Percentiles rank a stretch among this genome's conserved stretches.
Conservation (phyloP, 1,284 basidiomycete genomes). For the Sparassis latifolia region DNA sequence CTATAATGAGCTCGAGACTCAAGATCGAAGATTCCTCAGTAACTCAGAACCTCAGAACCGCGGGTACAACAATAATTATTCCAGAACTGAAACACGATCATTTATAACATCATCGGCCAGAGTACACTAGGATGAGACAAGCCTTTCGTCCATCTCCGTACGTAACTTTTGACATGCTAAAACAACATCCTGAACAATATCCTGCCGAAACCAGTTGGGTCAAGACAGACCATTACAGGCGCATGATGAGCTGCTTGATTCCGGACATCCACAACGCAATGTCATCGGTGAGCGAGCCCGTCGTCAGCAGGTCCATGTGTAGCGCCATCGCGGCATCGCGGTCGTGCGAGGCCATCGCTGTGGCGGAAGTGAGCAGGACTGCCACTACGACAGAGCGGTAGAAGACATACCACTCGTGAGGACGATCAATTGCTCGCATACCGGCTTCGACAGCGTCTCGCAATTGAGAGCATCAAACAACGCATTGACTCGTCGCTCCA, state of each 20-base stretch:
- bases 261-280: conserved; percentile 86
- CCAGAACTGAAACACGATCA: too few species aligned
- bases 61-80: too few species aligned
- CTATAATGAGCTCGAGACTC: too few species aligned
- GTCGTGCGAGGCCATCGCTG: conserved; percentile 73
- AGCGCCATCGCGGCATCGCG: conserved; percentile 66
- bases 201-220: too few species aligned
- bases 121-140: background rate
- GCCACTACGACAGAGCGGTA: conserved; percentile 1
- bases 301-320: conserved; percentile 75
- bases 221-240: conserved; percentile 29
- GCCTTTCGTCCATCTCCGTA: too few species aligned
- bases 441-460: conserved; percentile 71
- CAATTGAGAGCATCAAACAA: conserved; percentile 92
- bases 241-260: conserved; percentile 75
- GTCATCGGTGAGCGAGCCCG: conserved; percentile 71
- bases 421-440: conserved; percentile 63
- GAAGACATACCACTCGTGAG: conserved; percentile 56
- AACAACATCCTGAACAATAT: too few species aligned
- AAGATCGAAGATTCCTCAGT: too few species aligned
- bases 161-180: too few species aligned
- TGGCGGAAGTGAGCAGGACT: conserved; percentile 1
- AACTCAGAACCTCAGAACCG: too few species aligned
- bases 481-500: conserved; percentile 81
- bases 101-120: background rate